phyloP scores from a whole-genome alignment of 345 rosid species.

The Mercurialis annua region DNA sequence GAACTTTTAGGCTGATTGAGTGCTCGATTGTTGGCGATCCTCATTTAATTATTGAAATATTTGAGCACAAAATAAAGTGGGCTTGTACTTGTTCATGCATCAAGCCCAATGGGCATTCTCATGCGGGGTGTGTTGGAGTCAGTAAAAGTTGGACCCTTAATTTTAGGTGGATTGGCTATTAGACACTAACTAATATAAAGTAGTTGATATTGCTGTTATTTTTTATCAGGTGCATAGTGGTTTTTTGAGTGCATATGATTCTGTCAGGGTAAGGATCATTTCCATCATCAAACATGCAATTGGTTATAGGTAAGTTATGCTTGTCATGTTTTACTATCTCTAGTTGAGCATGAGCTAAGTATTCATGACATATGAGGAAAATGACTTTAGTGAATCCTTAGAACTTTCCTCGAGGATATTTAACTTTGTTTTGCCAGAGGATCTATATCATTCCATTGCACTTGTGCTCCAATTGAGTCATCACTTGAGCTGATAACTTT shows the following conservation, averaged over 20 bases:
- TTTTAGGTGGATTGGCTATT: no score
- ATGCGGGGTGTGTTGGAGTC: no score
- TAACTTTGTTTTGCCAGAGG: not conserved
- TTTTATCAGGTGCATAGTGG: constrained; percentile 86
- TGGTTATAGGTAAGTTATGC: constrained; percentile 58
- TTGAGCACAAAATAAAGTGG: no score
- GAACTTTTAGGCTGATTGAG: no score
- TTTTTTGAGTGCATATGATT: constrained; percentile 83
- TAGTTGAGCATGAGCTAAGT: not conserved
- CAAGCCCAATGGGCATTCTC: no score
- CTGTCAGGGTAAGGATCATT: constrained; percentile 75
- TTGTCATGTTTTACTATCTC: not conserved
- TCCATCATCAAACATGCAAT: constrained; percentile 62
- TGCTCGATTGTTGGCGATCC: no score
- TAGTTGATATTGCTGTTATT: constrained; percentile 13
- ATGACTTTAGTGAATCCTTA: not conserved
- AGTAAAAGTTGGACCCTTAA: no score
- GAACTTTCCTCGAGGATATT: not conserved
- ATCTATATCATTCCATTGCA: not conserved
- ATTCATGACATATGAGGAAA: not conserved
- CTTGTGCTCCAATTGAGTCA: not conserved
- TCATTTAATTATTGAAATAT: no score
- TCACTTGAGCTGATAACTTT: not conserved
- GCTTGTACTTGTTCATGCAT: no score
- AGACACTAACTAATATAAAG: constrained; percentile 1